Evolutionary conservation across 495 filamentous ascomycete species (phyloP), one percentile per base, ranked within the genome.

Genomic region (Corynascus novoguineensis): DNA sequence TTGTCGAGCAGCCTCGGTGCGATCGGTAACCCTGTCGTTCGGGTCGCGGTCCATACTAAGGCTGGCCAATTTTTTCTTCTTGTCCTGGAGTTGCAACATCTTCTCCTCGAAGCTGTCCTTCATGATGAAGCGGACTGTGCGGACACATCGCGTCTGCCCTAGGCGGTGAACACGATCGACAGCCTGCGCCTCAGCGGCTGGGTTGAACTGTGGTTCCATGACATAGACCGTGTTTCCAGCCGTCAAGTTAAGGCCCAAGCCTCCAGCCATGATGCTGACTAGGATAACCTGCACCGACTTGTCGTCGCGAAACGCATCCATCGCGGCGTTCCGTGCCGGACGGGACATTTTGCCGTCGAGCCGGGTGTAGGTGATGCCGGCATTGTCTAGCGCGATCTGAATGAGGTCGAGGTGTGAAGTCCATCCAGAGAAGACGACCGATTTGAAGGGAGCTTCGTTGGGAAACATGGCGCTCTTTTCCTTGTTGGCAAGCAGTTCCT

Each of bases 161-260:
- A 98, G 78, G 17, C 93, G 86, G 67, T 98, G 93, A 24, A 98
- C 87, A 41, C 93, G 88, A 64, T 98, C 93, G 8, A 98, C 78
- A 4, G 93, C 93, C 68, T 98, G 93, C 5, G 90, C 89, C 61
- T 97, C 92, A 0, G 90, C 88, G 5, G 90, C 92, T 2, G 93
- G 93, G 68, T 98, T 98, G 68, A 90, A 98, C 62, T 97, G 90
- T 2, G 93, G 93, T 70, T 98, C 93, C 93, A 98, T 97, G 44
- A 97, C 86, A 64, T 90, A 98, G 12, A 92, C 93, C 35, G 83
- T 84, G 65, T 84, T 92, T 22, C 85, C 93, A 3, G 86, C 75
- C 0, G 90, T 96, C 22, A 98, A 77, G 64, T 98, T 98, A 31
- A 98, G 82, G 32, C 92, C 93, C 19, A 96, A 79, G 31, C 93